Base-by-base conservation (phyloP, 139 green algal species). In the Coccomyxa sp. region DNA sequence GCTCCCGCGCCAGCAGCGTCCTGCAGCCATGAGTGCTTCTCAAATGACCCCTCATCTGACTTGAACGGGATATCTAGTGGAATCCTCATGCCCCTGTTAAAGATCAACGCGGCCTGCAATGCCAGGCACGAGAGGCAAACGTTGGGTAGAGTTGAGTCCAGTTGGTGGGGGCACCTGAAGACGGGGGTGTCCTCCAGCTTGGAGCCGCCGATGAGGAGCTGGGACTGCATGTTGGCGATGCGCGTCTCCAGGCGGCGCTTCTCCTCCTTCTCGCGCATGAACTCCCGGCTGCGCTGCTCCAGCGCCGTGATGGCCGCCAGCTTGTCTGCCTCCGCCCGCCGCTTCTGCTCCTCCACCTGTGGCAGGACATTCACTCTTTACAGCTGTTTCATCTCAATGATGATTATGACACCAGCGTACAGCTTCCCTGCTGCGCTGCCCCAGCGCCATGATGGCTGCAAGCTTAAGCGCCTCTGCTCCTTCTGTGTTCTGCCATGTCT, bases 271-370 rank as follows among this genome's bases (percentile, higher is more conserved):
- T 98, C 94, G 69, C 77, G 37, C 90, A 98, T 90, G 81, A 99
- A 97, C 84, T 98, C 92, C 14, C 87, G 79, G 70, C 77, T 89
- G 74, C 90, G 87, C 69, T 87, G 82, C 85, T 99, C 94, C 76
- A 99, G 84, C 36, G 92, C 95, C 8, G 90, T 95, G 70, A 99
- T 95, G 29, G 94, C 95, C 4, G 91, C 93, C 73, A 99, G 90
- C 85, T 98, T 99, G 88, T 99, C 95, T 1, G 92, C 89, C 84
- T 99, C 94, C 22, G 96, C 95, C 8, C 89, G 89, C 77, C 92
- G 82, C 80, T 93, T 94, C 80, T 96, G 89, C 85, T 98, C 95
- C 83, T 99, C 95, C 38, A 95, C 86, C 93, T 97, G 81, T 9
- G 6, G 14, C 27, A 12, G 16, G 44, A 16, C 12, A 58, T 58